These are phyloP conservation scores for Diaporthe sp. DNA, from an alignment of 2,329 filamentous ascomycete species.

Conservation along the genomic window DNA sequence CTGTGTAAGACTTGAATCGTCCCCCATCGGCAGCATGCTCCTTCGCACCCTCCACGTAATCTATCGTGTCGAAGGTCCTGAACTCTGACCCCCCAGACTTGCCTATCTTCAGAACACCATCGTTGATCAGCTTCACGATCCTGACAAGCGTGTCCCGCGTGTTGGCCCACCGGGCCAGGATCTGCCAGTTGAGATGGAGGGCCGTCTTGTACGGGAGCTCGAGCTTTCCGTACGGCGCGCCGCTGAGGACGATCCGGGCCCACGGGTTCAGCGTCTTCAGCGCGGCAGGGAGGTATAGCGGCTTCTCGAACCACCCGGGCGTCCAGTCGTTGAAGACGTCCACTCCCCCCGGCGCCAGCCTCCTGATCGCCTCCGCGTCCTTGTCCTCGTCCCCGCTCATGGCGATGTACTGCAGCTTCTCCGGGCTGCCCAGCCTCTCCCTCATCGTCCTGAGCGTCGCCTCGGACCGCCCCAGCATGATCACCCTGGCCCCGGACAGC, in stretches of 20 bases:
- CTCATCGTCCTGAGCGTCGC: constrained; percentile 43
- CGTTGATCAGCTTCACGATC: constrained; percentile 12
- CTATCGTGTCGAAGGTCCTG: constrained; percentile 9
- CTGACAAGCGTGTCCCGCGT: constrained; percentile 4
- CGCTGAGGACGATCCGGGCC: constrained; percentile 17
- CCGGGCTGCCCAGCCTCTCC: constrained; percentile 10
- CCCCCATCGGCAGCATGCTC: background rate
- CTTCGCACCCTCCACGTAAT: background rate
- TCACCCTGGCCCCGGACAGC: constrained; percentile 59
- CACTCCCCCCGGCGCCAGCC: background rate
- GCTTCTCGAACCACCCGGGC: constrained; percentile 13
- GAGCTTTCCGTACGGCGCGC: constrained; percentile 6
- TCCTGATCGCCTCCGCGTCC: constrained; percentile 1
- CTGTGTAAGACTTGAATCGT: background rate
- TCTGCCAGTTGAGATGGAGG: constrained; percentile 10
- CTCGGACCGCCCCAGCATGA: constrained; percentile 60
- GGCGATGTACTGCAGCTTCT: constrained; percentile 4
- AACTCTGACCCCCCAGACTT: constrained; percentile 1
- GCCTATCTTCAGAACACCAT: constrained; percentile 4
- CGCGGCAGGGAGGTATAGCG: constrained; percentile 1
- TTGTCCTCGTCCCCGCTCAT: constrained; percentile 2
- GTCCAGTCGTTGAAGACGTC: constrained; percentile 23
- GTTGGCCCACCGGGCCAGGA: constrained; percentile 16
- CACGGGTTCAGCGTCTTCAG: background rate
- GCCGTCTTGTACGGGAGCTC: constrained; percentile 9